A percentile compares a stretch with the other conserved stretches of the same genome.
phyloP scores from a whole-genome alignment of 148 eudicot species.

The Rheum nobile region DNA sequence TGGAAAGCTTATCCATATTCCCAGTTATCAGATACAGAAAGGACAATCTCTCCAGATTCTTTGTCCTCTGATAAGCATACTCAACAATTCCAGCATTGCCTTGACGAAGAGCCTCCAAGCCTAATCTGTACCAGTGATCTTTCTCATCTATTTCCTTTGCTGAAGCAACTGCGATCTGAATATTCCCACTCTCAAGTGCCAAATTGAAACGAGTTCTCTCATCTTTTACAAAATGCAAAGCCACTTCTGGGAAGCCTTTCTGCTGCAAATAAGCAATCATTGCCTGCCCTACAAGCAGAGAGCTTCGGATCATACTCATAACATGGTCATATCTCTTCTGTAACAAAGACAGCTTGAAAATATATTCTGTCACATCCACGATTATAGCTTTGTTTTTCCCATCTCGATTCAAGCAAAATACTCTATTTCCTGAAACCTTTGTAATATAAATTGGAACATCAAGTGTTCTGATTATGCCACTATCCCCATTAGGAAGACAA shows the following conservation, averaged over 20 bases:
- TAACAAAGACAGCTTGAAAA: conserved; percentile 6
- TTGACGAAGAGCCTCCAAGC: conserved; percentile 41
- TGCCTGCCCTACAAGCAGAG: conserved; percentile 7
- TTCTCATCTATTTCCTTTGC: conserved; percentile 37
- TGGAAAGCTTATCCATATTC: conserved; percentile 28
- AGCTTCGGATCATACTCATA: conserved; percentile 6
- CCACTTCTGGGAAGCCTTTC: conserved; percentile 15
- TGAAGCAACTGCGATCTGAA: conserved; percentile 32
- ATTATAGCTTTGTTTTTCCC: background rate
- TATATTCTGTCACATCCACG: conserved; percentile 11
- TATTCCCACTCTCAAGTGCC: conserved; percentile 25
- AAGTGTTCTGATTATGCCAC: conserved; percentile 9
- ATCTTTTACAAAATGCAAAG: conserved; percentile 15
- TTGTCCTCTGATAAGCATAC: conserved; percentile 36
- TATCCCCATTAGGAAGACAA: conserved; percentile 8
- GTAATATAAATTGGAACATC: conserved; percentile 11
- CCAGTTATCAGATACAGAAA: conserved; percentile 33
- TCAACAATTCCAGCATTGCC: conserved; percentile 35
- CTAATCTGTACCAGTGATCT: conserved; percentile 37
- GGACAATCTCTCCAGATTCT: conserved; percentile 31
- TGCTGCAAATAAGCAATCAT: conserved; percentile 12
- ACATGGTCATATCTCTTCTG: conserved; percentile 10
- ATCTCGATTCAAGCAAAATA: conserved; percentile 9
- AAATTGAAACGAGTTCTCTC: conserved; percentile 21
- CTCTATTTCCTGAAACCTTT: conserved; percentile 8